Base-by-base conservation (phyloP, 129 eudicot species). In the Centrapalus pauciflorus region DNA sequence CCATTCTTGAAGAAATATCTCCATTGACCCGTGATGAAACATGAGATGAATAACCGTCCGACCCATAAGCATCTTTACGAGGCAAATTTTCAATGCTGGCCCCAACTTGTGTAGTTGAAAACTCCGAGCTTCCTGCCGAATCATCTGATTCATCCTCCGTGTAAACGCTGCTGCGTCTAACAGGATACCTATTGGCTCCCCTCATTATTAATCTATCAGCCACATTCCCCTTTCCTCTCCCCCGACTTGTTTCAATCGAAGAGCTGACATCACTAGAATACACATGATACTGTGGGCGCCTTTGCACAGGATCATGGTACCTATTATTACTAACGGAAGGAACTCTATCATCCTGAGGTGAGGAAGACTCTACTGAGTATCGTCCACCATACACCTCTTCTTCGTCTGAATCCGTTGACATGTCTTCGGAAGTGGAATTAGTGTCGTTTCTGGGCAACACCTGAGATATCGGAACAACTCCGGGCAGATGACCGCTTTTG, bases 361-460 rank as follows among this genome's bases (percentile, higher is more conserved):
- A 87, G 56, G 89, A 84, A 11, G 96, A 88, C 69, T 88, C 96
- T 9, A 80, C 72, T 4, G 96, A 88, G 72, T 85, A 88, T 58
- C 96, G 70, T 54, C 96, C 92, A 27, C 96, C 96, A 17, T 82
- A 88, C 45, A 82, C 88, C 65, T 82, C 92, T 43, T 82, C 92
- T 43, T 72, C 79, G 35, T 88, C 96, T 5, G 91, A 84, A 63
- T 85, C 96, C 0, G 87, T 75, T 66, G 84, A 74, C 81, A 82
- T 65, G 24, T 88, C 96, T 20, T 84, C 96, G 8, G 91, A 82
- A 34, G 67, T 81, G 2, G 96, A 80, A n/a, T 57, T 72, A 14
- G 69, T 74, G 35, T 82, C 83, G 10, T 78, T 83, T 38, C 79
- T 63, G 3, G 84, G 86, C 10, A 88, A 73, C 25, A 78, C 83